Conservation (phyloP, 192 early-diverging fungal species). For the Gonapodya sp. region DNA sequence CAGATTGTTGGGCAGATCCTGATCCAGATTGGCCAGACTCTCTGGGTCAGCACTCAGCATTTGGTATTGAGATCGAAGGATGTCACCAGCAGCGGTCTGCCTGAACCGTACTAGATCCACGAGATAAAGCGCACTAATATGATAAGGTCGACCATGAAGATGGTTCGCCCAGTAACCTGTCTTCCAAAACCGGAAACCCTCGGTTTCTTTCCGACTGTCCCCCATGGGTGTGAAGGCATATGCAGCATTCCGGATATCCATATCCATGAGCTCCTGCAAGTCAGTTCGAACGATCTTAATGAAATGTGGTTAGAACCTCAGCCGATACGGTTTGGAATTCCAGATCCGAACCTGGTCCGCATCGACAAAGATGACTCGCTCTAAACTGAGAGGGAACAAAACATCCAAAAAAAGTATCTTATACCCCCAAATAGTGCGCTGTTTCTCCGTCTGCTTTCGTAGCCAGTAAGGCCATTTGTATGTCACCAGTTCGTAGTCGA, state of each 20-base stretch:
- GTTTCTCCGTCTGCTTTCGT: slow-evolving; percentile 81
- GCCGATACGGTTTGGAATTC: neutral
- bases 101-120: slow-evolving; percentile 91
- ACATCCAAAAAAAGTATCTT: slow-evolving; percentile 98
- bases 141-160: slow-evolving; percentile 79
- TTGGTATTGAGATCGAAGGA: slow-evolving; percentile 88
- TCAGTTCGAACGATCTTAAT: slow-evolving; percentile 83
- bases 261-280: slow-evolving; percentile 80
- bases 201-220: slow-evolving; percentile 82
- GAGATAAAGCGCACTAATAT: slow-evolving; percentile 92
- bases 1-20: slow-evolving; percentile 98
- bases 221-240: slow-evolving; percentile 98
- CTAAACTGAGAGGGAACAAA: slow-evolving; percentile 83
- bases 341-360: slow-evolving; percentile 70
- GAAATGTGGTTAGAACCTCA: neutral
- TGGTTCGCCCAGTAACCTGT: slow-evolving; percentile 91
- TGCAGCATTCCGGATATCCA: slow-evolving; percentile 88
- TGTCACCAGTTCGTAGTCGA: slow-evolving; percentile 92
- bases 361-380: slow-evolving; percentile 97
- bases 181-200: slow-evolving; percentile 97
- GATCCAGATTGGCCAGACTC: slow-evolving; percentile 90
- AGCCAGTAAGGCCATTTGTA: slow-evolving; percentile 99
- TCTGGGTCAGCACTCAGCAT: slow-evolving; percentile 74
- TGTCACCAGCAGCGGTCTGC: slow-evolving; percentile 86
- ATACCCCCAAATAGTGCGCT: slow-evolving; percentile 98